Evolutionary conservation across 148 eudicot genomes (phyloP).

Genomic region (Euryodendron excelsum): DNA sequence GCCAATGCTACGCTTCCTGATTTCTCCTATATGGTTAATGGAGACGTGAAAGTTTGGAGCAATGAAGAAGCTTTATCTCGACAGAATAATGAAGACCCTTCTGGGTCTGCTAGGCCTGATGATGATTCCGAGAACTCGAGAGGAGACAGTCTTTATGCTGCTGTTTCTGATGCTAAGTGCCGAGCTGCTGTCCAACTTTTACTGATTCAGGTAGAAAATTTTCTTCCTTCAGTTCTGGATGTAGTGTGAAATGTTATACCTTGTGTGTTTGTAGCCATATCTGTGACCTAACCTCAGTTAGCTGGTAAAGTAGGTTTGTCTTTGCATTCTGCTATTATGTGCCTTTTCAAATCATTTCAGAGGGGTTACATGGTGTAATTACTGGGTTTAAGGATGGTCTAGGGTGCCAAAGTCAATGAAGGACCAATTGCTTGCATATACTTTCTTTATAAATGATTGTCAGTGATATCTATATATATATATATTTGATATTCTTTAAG

Average conservation of each 20-base stretch:
- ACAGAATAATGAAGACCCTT: conserved; percentile 43
- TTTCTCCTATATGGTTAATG: conserved; percentile 59
- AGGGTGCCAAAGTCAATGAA: no score
- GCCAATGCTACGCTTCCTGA: conserved; percentile 80
- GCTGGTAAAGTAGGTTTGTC: conserved; percentile 6
- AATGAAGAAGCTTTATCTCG: conserved; percentile 44
- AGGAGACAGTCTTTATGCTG: conserved; percentile 49
- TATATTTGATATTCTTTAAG: no score
- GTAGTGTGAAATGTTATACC: conserved; percentile 11
- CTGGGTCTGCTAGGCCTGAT: conserved; percentile 37
- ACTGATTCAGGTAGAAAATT: conserved; percentile 71
- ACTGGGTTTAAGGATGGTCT: no score
- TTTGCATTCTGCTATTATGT: background rate
- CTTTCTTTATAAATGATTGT: no score
- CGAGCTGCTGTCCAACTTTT: conserved; percentile 90
- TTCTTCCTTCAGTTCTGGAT: background rate
- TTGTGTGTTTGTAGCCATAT: background rate
- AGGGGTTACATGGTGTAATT: background rate
- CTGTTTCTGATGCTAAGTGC: conserved; percentile 78
- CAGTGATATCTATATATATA: no score
- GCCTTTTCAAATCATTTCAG: background rate
- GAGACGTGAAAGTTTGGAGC: conserved; percentile 27
- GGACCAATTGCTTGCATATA: no score
- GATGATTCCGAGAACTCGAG: conserved; percentile 50
- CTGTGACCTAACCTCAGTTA: background rate